These are phyloP conservation scores for Xylariaceae sp. DNA, from an alignment of 2,329 filamentous ascomycete genomes.

Conservation along the genomic window DNA sequence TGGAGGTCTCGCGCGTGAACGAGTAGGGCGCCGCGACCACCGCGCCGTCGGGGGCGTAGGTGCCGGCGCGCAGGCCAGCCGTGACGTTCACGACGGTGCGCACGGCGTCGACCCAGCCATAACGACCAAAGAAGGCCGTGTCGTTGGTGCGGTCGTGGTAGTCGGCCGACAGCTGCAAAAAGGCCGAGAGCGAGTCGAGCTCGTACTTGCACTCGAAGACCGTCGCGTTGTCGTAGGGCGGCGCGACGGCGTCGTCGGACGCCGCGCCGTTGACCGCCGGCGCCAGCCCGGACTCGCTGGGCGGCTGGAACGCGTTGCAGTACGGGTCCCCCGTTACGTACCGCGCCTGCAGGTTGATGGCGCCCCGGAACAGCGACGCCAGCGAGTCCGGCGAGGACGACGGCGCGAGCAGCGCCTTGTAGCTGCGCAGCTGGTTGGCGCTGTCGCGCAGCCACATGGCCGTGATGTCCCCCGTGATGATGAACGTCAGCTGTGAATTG, in stretches of 20 bases:
- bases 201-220: conserved; percentile 86
- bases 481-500: conserved; percentile 57
- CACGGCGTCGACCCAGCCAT: conserved; percentile 61
- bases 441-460: conserved; percentile 93
- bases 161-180: conserved; percentile 63
- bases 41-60: conserved; percentile 51
- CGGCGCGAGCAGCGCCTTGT: conserved; percentile 55
- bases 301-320: conserved; percentile 93
- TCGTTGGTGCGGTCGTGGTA: conserved; percentile 64
- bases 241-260: conserved; percentile 54
- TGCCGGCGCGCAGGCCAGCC: conserved; percentile 51
- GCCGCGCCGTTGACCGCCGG: conserved; percentile 50
- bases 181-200: conserved; percentile 71
- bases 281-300: conserved; percentile 60
- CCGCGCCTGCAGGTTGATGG: conserved; percentile 68
- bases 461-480: conserved; percentile 83
- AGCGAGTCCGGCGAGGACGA: conserved; percentile 47
- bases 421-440: conserved; percentile 70
- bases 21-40: conserved; percentile 54
- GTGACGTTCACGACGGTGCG: conserved; percentile 46
- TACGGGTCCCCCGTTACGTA: conserved; percentile 67
- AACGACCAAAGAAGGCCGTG: conserved; percentile 57
- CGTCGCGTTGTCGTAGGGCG: conserved; percentile 55
- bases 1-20: conserved; percentile 59
- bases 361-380: conserved; percentile 62